A percentile compares a stretch with the other conserved stretches of the same genome.
Evolutionary conservation across 805 yeast species (phyloP).

Genomic region (Yarrowia deformans): DNA sequence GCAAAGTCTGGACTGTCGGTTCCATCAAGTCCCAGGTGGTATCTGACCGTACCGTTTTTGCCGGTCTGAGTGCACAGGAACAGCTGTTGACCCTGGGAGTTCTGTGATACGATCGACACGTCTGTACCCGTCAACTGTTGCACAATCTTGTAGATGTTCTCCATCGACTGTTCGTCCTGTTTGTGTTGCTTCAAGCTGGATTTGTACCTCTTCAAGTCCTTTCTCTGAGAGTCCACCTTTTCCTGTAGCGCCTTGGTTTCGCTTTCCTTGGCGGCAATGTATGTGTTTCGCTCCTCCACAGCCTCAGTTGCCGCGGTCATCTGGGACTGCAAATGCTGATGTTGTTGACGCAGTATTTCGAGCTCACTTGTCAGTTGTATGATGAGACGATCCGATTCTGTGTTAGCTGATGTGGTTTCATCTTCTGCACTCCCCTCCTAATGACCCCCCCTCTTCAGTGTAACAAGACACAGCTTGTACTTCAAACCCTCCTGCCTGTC

Average conservation of each 20-base stretch:
- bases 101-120: conserved; percentile 20
- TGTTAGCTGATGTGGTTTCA: not conserved
- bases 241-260: conserved; percentile 6
- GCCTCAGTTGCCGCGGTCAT: not conserved
- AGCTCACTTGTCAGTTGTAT: conserved; percentile 5
- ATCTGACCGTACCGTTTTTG: conserved; percentile 13
- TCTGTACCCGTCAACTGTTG: conserved; percentile 19
- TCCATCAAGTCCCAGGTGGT: conserved; percentile 18
- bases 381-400: conserved; percentile 29
- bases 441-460: too few relatives aligned
- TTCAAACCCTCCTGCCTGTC: too few relatives aligned
- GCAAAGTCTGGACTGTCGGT: conserved; percentile 11
- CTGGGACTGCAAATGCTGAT: conserved; percentile 13
- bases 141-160: conserved; percentile 12
- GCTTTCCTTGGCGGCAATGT: not conserved
- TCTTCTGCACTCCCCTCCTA: too few relatives aligned
- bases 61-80: conserved; percentile 32
- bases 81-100: conserved; percentile 14
- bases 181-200: conserved; percentile 14
- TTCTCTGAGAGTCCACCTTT: conserved; percentile 9
- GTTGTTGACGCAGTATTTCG: conserved; percentile 1
- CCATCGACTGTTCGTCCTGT: conserved; percentile 11
- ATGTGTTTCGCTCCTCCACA: conserved; percentile 14
- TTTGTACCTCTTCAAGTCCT: conserved; percentile 26
- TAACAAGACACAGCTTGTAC: too few relatives aligned